These are phyloP conservation scores for Mytilinidion resinicola DNA, from an alignment of 495 filamentous ascomycete species.

Conservation along the genomic window DNA sequence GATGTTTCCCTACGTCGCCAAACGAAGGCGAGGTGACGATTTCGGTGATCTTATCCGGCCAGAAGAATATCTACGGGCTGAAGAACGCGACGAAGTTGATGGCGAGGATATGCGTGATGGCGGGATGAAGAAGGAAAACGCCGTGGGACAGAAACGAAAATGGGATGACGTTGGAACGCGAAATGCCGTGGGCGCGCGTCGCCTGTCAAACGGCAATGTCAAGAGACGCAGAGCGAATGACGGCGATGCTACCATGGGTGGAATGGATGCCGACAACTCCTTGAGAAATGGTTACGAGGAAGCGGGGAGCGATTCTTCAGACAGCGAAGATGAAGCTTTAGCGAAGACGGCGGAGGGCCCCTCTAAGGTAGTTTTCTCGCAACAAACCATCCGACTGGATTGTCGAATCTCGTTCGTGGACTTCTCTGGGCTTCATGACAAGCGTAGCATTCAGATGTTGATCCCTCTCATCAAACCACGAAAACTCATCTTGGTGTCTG, in stretches of 20 bases:
- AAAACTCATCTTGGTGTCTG: slow-evolving; percentile 84
- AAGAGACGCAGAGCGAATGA: slow-evolving; percentile 38
- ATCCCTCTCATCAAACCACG: slow-evolving; percentile 90
- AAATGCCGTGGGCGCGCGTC: slow-evolving; percentile 15
- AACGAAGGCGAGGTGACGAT: slow-evolving; percentile 75
- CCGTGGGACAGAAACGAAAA: slow-evolving; percentile 85
- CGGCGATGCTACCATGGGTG: neutral
- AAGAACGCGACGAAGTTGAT: slow-evolving; percentile 82
- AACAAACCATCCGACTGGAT: slow-evolving; percentile 56
- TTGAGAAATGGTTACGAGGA: neutral
- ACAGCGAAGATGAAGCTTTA: slow-evolving; percentile 41
- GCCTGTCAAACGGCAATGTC: slow-evolving; percentile 23
- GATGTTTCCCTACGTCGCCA: slow-evolving; percentile 82
- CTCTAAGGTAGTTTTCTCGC: slow-evolving; percentile 60
- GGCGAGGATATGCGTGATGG: slow-evolving; percentile 48
- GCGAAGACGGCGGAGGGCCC: slow-evolving; percentile 56
- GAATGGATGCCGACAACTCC: neutral
- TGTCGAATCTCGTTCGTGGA: slow-evolving; percentile 80
- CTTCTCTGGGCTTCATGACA: slow-evolving; percentile 87
- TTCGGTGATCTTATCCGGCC: slow-evolving; percentile 90
- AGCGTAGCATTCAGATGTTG: slow-evolving; percentile 85
- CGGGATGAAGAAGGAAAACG: slow-evolving; percentile 46
- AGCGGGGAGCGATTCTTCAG: slow-evolving; percentile 28
- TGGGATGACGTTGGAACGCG: slow-evolving; percentile 64
- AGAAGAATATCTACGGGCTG: slow-evolving; percentile 88